Percentiles rank a stretch among this genome's conserved stretches.
Conservation (phyloP, 768 basidiomycete genomes). For the Hortiboletus campestris region DNA sequence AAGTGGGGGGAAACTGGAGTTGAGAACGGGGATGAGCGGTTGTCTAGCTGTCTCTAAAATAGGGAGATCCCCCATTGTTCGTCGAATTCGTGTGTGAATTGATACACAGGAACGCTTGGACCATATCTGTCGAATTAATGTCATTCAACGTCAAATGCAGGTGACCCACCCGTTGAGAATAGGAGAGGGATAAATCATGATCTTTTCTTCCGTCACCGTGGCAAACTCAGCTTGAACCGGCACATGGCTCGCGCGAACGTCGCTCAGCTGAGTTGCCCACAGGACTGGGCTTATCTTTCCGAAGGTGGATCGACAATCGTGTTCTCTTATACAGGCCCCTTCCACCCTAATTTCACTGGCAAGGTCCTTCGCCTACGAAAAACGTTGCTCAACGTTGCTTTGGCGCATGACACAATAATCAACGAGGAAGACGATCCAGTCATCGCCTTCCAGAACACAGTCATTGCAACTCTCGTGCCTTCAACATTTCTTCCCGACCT, state of each 20-base stretch:
- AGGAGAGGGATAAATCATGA: too few relatives aligned
- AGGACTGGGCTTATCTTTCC: constrained; percentile 80
- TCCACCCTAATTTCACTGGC: constrained; percentile 49
- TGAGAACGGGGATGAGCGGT: neutral
- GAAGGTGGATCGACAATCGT: constrained; percentile 95
- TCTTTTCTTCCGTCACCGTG: neutral
- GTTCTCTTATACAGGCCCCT: constrained; percentile 71
- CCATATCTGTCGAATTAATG: neutral
- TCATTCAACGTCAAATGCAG: neutral
- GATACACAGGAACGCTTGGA: constrained; percentile 5
- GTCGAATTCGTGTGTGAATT: constrained; percentile 6
- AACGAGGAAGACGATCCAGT: constrained; percentile 40
- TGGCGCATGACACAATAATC: constrained; percentile 18
- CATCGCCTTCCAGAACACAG: constrained; percentile 57
- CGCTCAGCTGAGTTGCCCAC: constrained; percentile 29
- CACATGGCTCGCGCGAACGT: constrained; percentile 19
- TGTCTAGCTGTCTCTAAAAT: neutral
- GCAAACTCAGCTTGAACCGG: neutral
- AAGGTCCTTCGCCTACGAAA: constrained; percentile 82
- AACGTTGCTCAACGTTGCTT: constrained; percentile 18
- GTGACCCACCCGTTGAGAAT: neutral
- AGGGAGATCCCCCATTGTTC: constrained; percentile 18
- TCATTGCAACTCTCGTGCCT: constrained; percentile 68
- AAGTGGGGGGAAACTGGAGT: neutral
- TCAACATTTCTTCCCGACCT: constrained; percentile 56